Conservation (phyloP, 306 rosid genomes). For the Fragaria iinumae region DNA sequence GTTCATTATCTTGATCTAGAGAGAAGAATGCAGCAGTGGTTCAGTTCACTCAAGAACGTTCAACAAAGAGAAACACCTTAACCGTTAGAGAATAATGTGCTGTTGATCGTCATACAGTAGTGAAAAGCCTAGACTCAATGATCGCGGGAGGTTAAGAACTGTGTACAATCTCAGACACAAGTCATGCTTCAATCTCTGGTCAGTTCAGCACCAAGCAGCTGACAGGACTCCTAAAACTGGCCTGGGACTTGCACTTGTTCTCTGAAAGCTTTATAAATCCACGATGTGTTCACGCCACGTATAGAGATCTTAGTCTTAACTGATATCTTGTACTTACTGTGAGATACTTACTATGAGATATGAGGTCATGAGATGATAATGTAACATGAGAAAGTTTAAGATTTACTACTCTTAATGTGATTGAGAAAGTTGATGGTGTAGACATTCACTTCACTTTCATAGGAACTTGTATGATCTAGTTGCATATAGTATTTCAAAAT, state of each 20-base stretch:
- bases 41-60: slow-evolving; percentile 16
- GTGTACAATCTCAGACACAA: no score
- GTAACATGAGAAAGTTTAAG: neutral
- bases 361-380: neutral
- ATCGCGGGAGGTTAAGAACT: no score
- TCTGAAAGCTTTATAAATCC: slow-evolving; percentile 7
- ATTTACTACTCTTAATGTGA: neutral
- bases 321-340: neutral
- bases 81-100: no score
- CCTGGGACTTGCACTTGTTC: slow-evolving; percentile 18
- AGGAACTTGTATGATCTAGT: neutral
- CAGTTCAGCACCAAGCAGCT: slow-evolving; percentile 18
- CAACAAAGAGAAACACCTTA: slow-evolving; percentile 15
- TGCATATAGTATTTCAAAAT: neutral
- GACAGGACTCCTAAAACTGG: slow-evolving; percentile 26
- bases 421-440: neutral
- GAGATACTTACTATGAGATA: neutral
- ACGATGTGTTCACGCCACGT: slow-evolving; percentile 39
- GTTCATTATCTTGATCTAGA: neutral
- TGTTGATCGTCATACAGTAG: no score
- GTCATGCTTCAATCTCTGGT: neutral
- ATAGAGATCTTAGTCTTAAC: neutral
- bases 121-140: no score
- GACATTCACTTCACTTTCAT: neutral
- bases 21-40: slow-evolving; percentile 16